Evolutionary conservation across 306 rosid species (phyloP).

Genomic region (Phaseolus lunatus): DNA sequence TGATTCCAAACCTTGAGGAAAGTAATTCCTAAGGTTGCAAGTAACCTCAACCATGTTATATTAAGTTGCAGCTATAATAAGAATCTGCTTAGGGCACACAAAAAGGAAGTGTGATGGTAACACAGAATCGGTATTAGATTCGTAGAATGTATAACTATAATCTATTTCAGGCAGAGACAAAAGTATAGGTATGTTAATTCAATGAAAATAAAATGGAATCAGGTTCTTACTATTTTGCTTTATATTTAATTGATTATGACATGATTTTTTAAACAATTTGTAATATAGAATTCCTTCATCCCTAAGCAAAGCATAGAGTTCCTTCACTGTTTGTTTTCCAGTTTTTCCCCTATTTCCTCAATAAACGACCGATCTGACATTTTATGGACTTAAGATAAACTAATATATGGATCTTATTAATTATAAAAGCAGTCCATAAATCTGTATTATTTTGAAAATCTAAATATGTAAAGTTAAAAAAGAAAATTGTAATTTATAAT

Average conservation of each 20-base stretch:
- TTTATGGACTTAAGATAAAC: no score
- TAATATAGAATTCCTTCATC: background rate
- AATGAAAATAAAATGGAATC: constrained; percentile 4
- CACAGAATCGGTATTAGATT: constrained; percentile 26
- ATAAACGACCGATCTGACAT: no score
- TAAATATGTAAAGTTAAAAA: no score
- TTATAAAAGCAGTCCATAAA: no score
- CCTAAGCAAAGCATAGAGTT: background rate
- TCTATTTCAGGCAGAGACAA: background rate
- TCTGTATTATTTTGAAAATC: no score
- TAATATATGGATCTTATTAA: no score
- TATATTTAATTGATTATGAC: background rate
- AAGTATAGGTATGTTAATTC: background rate
- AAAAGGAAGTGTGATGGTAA: background rate
- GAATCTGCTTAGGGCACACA: constrained; percentile 42
- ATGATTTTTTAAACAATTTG: background rate
- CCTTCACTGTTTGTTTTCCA: background rate
- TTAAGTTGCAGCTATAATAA: background rate
- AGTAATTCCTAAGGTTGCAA: constrained; percentile 25
- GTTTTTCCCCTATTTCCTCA: background rate
- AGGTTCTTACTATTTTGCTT: background rate
- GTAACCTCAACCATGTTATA: constrained; percentile 19
- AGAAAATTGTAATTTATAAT: no score
- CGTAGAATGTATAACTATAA: constrained; percentile 15
- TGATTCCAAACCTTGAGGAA: background rate